Evolutionary conservation across 805 yeast genomes (phyloP).

Genomic region (Clavispora phyllophila): DNA sequence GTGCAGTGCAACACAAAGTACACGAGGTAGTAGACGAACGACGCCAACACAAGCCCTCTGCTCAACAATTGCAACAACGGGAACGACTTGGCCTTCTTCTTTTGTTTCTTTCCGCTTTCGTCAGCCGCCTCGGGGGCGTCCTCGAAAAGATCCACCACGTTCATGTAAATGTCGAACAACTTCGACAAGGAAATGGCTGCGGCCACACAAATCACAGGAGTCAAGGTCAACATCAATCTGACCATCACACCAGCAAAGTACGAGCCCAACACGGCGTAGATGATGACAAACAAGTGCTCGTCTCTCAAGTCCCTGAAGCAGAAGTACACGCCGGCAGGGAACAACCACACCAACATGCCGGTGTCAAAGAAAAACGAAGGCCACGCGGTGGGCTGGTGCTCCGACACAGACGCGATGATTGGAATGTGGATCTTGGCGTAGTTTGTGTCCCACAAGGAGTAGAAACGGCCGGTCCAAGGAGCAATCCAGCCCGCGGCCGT

Average conservation of each 20-base stretch:
- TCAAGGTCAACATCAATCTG: constrained; percentile 91
- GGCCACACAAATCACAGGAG: constrained; percentile 92
- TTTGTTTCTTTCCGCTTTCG: constrained; percentile 3
- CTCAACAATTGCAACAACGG: constrained; percentile 42
- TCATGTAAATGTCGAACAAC: constrained; percentile 75
- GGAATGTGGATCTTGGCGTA: constrained; percentile 98
- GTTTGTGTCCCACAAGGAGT: constrained; percentile 95
- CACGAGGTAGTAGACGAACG: constrained; percentile 70
- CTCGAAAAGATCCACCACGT: constrained; percentile 44
- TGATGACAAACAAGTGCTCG: constrained; percentile 89
- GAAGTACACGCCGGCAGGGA: constrained; percentile 95
- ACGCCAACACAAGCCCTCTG: constrained; percentile 54
- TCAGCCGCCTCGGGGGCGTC: constrained; percentile 13
- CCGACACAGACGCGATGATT: constrained; percentile 96
- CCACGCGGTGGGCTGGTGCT: constrained; percentile 99
- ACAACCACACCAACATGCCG: constrained; percentile 89
- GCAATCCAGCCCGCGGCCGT: constrained; percentile 93
- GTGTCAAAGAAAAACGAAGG: constrained; percentile 96
- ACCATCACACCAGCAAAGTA: constrained; percentile 99
- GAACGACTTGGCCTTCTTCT: constrained; percentile 5
- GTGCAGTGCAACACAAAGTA: constrained; percentile 92
- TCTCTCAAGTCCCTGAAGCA: constrained; percentile 84
- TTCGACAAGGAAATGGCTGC: constrained; percentile 87
- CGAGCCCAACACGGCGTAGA: constrained; percentile 88
- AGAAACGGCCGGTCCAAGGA: constrained; percentile 99